Base-by-base conservation (phyloP, 2,329 filamentous ascomycete genomes). In the Penicillium sp. region DNA sequence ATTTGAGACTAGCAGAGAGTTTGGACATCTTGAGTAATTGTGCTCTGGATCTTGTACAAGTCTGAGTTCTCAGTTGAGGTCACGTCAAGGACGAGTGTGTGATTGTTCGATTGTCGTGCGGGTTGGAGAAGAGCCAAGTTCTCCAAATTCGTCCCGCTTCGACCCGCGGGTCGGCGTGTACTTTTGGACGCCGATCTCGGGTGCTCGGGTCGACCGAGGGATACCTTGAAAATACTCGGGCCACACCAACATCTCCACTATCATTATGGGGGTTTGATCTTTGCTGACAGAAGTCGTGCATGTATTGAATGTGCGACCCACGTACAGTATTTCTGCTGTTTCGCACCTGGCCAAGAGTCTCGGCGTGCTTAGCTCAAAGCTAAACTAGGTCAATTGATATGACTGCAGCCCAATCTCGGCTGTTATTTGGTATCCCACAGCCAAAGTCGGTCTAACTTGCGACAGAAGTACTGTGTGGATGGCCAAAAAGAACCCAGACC, bases 1-100 rank as follows among this genome's bases (percentile, higher is more conserved):
- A 77, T 70, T 90, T 90, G 58, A 91, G 76, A 43, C 80, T 71
- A 1, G 79, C 74, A 1, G 85, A 86, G 18, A 91, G 77, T 66
- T 87, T 90, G 5, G 85, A 83, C 85, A 88, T 89, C 57, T 61
- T 68, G 29, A 3, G 5, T 32, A 32, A 18, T 41, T 11, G n/a
- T 40, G 9, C 9, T 26, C 29, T 26, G 29, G 11, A 25, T 5
- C 6, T 8, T 41, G 18, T 34, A 3, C 25, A 26, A 18, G 4
- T 32, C 24, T 43, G 36, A 38, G 6, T 9, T 12, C 24, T n/a
- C 8, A 24, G 40, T 43, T 33, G 32, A 28, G 29, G 38, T 13
- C 18, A 32, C 8, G 4, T 32, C 29, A 32, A 32, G 29, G 18
- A 18, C 18, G 18, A 32, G 29, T 7, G 29, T 32, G 9, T 7